Percentiles rank a stretch among this genome's conserved stretches.
Evolutionary conservation across 2,329 filamentous ascomycete genomes (phyloP).

Genomic region (Camillea tinctor): DNA sequence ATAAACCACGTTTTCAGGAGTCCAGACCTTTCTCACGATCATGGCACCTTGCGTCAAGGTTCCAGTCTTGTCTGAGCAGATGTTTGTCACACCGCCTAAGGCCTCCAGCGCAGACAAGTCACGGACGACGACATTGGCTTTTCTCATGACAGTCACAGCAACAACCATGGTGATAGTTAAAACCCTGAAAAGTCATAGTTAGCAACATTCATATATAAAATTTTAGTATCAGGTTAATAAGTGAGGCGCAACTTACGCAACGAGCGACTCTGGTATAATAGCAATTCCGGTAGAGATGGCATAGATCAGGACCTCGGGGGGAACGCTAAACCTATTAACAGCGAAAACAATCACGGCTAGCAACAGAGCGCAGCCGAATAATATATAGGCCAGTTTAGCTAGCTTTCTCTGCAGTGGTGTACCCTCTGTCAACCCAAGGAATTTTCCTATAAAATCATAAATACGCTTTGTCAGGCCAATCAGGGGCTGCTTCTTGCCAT

Average conservation of each 20-base stretch:
- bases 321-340: conserved; percentile 52
- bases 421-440: conserved; percentile 62
- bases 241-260: conserved; percentile 48
- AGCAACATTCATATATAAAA: conserved; percentile 18
- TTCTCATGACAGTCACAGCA: conserved; percentile 62
- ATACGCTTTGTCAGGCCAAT: conserved; percentile 47
- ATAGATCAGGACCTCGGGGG: conserved; percentile 56
- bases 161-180: conserved; percentile 70
- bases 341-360: conserved; percentile 58
- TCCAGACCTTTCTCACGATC: conserved; percentile 67
- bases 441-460: conserved; percentile 53
- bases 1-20: conserved; percentile 56
- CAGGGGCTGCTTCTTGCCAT: conserved; percentile 49
- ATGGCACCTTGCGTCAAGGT: conserved; percentile 68
- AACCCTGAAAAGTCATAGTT: conserved; percentile 38
- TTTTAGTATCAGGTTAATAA: neutral
- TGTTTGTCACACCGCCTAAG: conserved; percentile 68
- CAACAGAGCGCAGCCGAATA: conserved; percentile 68
- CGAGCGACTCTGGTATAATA: conserved; percentile 64
- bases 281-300: conserved; percentile 59
- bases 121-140: conserved; percentile 62
- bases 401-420: conserved; percentile 79
- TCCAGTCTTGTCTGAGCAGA: conserved; percentile 73
- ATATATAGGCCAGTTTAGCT: conserved; percentile 71
- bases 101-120: conserved; percentile 68